Evolutionary conservation across 2,329 filamentous ascomycete species (phyloP).

Genomic region (Xylaria digitata): DNA sequence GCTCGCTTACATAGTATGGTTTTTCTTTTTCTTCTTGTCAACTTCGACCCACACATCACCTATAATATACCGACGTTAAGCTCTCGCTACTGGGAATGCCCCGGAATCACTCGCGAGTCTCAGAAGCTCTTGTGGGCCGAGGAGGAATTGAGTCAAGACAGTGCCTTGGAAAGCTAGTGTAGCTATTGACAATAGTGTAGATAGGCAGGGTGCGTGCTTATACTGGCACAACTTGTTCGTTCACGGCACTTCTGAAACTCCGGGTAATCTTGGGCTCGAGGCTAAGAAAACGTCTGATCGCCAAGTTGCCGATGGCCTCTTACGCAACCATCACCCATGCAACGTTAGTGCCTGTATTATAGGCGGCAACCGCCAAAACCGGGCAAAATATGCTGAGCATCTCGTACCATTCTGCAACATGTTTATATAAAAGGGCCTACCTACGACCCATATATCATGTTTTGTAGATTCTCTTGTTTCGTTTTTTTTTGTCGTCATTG

Average conservation of each 20-base stretch:
- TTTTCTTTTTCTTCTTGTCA: constrained; percentile 11
- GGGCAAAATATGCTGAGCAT: not conserved
- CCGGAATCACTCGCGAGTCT: constrained; percentile 14
- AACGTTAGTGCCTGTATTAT: constrained; percentile 22
- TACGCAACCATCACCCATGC: constrained; percentile 23
- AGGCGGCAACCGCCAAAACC: constrained; percentile 7
- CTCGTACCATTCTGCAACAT: constrained; percentile 28
- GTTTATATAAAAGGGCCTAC: constrained; percentile 22
- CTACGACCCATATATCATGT: not conserved
- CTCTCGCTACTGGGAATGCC: constrained; percentile 24
- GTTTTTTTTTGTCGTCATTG: constrained; percentile 8
- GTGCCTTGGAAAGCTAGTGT: not conserved
- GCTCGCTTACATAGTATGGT: constrained; percentile 22
- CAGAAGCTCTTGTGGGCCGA: constrained; percentile 6
- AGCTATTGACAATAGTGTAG: not conserved
- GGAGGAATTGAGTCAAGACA: not conserved
- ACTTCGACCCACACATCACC: constrained; percentile 10
- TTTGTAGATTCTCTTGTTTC: constrained; percentile 22
- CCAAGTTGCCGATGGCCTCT: constrained; percentile 17
- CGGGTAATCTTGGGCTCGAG: constrained; percentile 25
- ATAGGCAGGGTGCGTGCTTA: not conserved
- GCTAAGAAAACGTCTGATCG: constrained; percentile 30
- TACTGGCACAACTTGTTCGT: not conserved
- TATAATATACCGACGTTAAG: constrained; percentile 25
- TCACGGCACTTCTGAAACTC: constrained; percentile 31